A percentile compares a stretch with the other conserved stretches of the same genome.
phyloP scores from a whole-genome alignment of 2,329 filamentous ascomycete species.

The Trichoderma koningiopsis region DNA sequence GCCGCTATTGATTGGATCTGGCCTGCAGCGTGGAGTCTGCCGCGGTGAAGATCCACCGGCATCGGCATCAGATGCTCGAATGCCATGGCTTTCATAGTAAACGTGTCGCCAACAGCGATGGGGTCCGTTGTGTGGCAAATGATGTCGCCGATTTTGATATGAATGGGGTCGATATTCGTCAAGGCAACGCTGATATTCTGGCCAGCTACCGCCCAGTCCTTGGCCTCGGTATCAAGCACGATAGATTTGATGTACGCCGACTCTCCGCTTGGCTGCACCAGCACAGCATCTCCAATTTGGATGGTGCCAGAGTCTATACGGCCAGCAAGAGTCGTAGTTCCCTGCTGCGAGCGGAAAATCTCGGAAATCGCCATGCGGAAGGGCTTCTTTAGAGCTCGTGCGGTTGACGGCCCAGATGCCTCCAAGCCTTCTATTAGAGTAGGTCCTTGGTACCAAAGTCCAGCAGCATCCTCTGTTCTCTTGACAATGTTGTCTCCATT shows the following conservation, averaged over 20 bases:
- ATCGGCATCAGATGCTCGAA: constrained; percentile 90
- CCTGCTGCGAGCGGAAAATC: constrained; percentile 79
- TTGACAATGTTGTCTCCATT: constrained; percentile 82
- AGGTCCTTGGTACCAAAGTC: constrained; percentile 77
- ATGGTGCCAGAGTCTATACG: constrained; percentile 82
- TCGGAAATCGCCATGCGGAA: constrained; percentile 86
- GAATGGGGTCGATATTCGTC: constrained; percentile 78
- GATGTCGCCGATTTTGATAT: constrained; percentile 83
- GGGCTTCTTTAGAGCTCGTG: constrained; percentile 72
- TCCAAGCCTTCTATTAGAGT: constrained; percentile 86
- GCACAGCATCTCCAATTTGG: constrained; percentile 78
- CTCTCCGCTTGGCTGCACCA: constrained; percentile 80
- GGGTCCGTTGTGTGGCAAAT: constrained; percentile 71
- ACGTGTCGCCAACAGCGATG: constrained; percentile 69
- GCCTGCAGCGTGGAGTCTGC: constrained; percentile 77
- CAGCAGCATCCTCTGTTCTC: constrained; percentile 55
- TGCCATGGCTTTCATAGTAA: constrained; percentile 82
- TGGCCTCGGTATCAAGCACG: constrained; percentile 70
- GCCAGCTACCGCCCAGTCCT: constrained; percentile 90
- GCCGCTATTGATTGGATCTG: constrained; percentile 72
- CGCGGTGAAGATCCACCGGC: constrained; percentile 85
- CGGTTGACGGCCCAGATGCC: constrained; percentile 68
- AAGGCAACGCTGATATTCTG: constrained; percentile 87
- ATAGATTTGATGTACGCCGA: constrained; percentile 80
- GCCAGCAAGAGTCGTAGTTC: constrained; percentile 81